phyloP scores from a whole-genome alignment of 257 asterid species.

The Penstemon davidsonii region DNA sequence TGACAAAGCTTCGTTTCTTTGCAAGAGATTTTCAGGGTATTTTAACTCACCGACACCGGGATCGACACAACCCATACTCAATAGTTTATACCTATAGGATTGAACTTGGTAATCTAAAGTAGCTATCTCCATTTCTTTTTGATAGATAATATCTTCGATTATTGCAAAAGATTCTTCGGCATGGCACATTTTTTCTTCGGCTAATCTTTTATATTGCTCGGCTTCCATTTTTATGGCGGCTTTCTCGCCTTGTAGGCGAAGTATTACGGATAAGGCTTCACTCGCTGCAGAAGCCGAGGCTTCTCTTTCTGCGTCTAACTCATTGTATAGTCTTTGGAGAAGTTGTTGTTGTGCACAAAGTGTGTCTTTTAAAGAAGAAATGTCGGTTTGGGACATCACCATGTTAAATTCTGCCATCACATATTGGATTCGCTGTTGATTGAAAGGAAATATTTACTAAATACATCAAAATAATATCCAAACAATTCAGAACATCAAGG shows the following conservation, averaged over 20 bases:
- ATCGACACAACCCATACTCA: constrained; percentile 68
- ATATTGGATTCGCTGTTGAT: constrained; percentile 11
- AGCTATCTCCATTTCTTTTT: constrained; percentile 89
- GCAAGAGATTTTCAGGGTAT: constrained; percentile 55
- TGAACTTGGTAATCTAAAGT: constrained; percentile 77
- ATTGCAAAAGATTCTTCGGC: constrained; percentile 82
- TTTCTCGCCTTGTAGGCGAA: constrained; percentile 88
- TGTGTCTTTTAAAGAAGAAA: constrained; percentile 55
- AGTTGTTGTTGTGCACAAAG: constrained; percentile 76
- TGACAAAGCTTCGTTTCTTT: constrained; percentile 37
- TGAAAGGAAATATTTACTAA: background rate
- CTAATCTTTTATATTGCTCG: constrained; percentile 81
- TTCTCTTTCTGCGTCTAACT: constrained; percentile 87
- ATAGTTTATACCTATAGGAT: constrained; percentile 59
- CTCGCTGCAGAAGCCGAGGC: constrained; percentile 83
- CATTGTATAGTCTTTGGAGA: constrained; percentile 74
- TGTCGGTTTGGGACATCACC: constrained; percentile 43
- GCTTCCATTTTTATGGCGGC: constrained; percentile 88
- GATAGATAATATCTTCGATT: constrained; percentile 74
- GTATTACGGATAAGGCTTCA: constrained; percentile 75
- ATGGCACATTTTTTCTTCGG: constrained; percentile 81
- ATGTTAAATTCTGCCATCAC: constrained; percentile 49
- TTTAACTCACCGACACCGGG: constrained; percentile 50
- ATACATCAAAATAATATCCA: background rate
- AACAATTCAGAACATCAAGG: constrained; percentile 3